Evolutionary conservation across 768 basidiomycete species (phyloP), one percentile per base, ranked within the genome.

Genomic region (Pulveroboletus frians): DNA sequence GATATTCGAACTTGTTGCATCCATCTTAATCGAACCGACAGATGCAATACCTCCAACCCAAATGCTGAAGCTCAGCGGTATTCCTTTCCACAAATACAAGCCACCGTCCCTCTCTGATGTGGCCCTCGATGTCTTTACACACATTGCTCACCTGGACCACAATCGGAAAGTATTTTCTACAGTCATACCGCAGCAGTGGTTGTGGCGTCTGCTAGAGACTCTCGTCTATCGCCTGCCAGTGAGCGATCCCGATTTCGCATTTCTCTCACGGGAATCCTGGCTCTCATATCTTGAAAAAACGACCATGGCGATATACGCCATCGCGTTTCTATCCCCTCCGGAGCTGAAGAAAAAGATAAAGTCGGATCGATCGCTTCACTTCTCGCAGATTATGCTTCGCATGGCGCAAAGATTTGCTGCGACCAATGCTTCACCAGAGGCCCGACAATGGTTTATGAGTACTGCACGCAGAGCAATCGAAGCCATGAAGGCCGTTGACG

Each of bases 151-250:
- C 42, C 69, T 73, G 15, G 95, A 98, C 67, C 69, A 73, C 29
- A 95, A 92, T 62, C 84, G 95, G 21, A 79, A 83, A 55, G 70
- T 85, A 27, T 73, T 96, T 43, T 75, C 84, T 15, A 70, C 75
- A 35, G 72, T 78, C 13, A 71, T 94, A 9, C 77, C 87, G 2
- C 67, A 76, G 42, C 58, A 68, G 5, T 78, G 79, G 56, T 64
- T 92, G 32, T 79, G 80, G 72, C 61, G 65, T 39, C 66, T 92
- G 30, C 80, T 95, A 57, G 76, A 78, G 42, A 75, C 80, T 7
- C 78, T 95, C 14, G 77, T 94, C 49, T 84, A 85, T 59, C 82
- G 92, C 39, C 76, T 97, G n/a, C 95, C 95, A 5, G 67, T 96
- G 40, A 67, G 78, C 21, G 85, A 88, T 49, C 65, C 73, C 15